These are phyloP conservation scores for Gnomoniopsis sp. DNA, from an alignment of 2,329 filamentous ascomycete genomes.

Conservation along the genomic window DNA sequence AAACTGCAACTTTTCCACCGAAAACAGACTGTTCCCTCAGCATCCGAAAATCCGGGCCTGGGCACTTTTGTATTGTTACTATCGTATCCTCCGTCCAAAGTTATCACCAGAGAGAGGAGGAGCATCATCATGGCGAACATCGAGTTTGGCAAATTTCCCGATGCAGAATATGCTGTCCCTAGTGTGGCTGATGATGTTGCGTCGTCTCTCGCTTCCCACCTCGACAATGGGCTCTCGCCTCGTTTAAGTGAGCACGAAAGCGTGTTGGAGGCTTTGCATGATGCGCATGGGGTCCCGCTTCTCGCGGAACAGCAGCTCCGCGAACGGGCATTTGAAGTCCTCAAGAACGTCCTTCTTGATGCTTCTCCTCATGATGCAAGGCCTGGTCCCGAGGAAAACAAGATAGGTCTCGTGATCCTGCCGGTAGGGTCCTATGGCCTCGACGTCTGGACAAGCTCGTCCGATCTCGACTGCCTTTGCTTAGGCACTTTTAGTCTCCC, in stretches of 20 bases:
- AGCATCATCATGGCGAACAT: background rate
- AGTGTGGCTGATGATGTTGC: slow-evolving; percentile 13
- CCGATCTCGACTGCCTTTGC: slow-evolving; percentile 64
- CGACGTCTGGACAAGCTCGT: slow-evolving; percentile 56
- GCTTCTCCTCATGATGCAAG: slow-evolving; percentile 9
- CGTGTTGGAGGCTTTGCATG: slow-evolving; percentile 36
- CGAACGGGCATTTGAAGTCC: slow-evolving; percentile 39
- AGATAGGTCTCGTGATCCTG: slow-evolving; percentile 45
- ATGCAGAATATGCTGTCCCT: slow-evolving; percentile 13
- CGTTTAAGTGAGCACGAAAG: slow-evolving; percentile 29
- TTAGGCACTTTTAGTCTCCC: slow-evolving; percentile 59
- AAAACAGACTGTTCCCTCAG: no score
- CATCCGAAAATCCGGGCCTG: no score
- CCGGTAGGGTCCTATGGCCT: slow-evolving; percentile 66
- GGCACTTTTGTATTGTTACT: no score
- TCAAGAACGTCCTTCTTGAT: slow-evolving; percentile 41
- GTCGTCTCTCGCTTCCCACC: background rate
- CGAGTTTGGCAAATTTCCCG: slow-evolving; percentile 47
- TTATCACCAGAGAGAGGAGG: background rate
- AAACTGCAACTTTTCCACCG: no score
- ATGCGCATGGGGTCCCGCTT: slow-evolving; percentile 42
- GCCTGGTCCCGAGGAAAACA: slow-evolving; percentile 21
- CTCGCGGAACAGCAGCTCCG: slow-evolving; percentile 39
- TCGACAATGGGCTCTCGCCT: slow-evolving; percentile 23
- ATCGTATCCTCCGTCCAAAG: no score